These are phyloP conservation scores for Alternaria burnsii DNA, from an alignment of 2,329 filamentous ascomycete genomes.

Conservation along the genomic window DNA sequence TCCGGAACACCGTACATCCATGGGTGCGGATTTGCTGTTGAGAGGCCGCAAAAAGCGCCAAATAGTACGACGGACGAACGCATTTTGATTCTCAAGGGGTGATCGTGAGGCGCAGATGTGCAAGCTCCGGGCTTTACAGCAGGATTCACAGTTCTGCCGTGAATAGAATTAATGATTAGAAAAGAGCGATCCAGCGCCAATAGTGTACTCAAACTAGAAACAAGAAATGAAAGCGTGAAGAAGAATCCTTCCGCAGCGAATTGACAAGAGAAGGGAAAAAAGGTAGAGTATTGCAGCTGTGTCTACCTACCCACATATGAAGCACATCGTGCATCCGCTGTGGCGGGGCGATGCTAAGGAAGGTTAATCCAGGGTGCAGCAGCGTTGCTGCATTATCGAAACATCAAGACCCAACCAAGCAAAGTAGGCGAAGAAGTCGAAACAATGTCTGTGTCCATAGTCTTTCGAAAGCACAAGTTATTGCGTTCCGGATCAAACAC, in stretches of 20 bases:
- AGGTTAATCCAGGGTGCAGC: constrained; percentile 27
- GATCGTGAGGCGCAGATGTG: background rate
- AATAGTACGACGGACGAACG: constrained; percentile 30
- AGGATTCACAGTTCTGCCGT: background rate
- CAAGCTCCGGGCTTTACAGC: background rate
- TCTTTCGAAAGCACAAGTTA: background rate
- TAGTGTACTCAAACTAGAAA: background rate
- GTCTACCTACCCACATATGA: constrained; percentile 2
- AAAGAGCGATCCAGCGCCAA: constrained; percentile 33
- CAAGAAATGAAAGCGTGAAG: constrained; percentile 3
- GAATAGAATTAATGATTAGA: constrained; percentile 20
- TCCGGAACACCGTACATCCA: constrained; percentile 48
- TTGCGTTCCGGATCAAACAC: background rate
- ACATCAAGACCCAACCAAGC: constrained; percentile 18
- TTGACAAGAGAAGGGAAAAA: constrained; percentile 4
- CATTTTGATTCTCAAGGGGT: constrained; percentile 23
- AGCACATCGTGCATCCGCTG: constrained; percentile 8
- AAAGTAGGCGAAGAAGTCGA: constrained; percentile 20
- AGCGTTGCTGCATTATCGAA: constrained; percentile 32
- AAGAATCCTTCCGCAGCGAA: background rate
- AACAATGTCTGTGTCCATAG: constrained; percentile 13
- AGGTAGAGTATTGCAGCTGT: constrained; percentile 8
- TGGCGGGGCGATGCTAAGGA: constrained; percentile 19
- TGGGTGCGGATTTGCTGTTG: constrained; percentile 34
- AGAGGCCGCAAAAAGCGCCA: constrained; percentile 30